phyloP scores from a whole-genome alignment of 441 rosid species.

The Viola pubescens region DNA sequence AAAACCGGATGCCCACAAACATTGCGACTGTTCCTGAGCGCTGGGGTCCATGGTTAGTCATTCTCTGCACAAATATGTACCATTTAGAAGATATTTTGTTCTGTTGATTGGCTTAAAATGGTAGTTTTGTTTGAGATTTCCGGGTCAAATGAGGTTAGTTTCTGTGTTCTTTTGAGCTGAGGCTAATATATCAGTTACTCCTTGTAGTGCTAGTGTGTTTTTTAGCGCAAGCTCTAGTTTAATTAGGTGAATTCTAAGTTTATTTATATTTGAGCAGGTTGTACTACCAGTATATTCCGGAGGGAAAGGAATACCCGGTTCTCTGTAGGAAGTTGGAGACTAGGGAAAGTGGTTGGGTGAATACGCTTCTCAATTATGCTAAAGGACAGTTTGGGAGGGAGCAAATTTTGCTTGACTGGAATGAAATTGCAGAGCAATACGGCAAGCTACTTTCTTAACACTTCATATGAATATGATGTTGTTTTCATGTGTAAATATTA shows the following conservation, averaged over 20 bases:
- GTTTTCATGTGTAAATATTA: too few species aligned
- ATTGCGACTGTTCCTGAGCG: constrained; percentile 65
- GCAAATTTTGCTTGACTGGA: constrained; percentile 87
- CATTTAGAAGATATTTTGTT: background rate
- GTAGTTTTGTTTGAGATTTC: too few species aligned
- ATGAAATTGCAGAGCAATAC: constrained; percentile 61
- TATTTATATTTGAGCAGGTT: constrained; percentile 39
- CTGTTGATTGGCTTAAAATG: too few species aligned
- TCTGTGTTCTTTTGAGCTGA: too few species aligned
- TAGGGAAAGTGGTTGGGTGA: constrained; percentile 25
- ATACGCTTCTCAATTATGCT: constrained; percentile 25
- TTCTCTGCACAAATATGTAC: constrained; percentile 7
- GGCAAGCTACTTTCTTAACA: constrained; percentile 35
- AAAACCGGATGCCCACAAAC: constrained; percentile 41
- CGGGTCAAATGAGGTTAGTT: too few species aligned
- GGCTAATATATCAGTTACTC: too few species aligned
- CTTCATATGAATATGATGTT: background rate
- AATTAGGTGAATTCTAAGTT: background rate
- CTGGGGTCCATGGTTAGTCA: constrained; percentile 79
- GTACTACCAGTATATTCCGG: constrained; percentile 69
- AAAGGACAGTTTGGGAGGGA: constrained; percentile 34
- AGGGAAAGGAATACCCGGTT: constrained; percentile 81
- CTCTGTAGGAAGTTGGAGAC: constrained; percentile 49
- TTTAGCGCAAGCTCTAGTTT: background rate
- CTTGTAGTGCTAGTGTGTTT: background rate